A percentile compares a stretch with the other conserved stretches of the same genome.
Evolutionary conservation across 257 asterid species (phyloP).

Genomic region (Solanum microdontum): DNA sequence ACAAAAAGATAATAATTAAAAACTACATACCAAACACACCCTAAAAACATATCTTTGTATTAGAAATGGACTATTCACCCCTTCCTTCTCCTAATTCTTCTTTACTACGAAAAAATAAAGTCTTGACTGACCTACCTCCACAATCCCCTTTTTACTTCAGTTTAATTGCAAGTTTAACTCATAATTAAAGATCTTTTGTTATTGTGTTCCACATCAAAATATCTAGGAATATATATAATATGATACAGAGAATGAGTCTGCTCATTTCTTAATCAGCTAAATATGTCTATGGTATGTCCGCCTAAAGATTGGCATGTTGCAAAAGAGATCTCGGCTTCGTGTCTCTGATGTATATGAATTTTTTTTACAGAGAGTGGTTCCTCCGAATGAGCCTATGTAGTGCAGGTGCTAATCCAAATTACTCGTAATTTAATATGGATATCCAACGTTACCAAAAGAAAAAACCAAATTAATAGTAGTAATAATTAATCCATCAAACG

Average conservation of each 20-base stretch:
- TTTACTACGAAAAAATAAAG: background rate
- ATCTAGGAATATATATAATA: too few relatives aligned
- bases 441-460: too few relatives aligned
- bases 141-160: background rate
- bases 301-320: too few relatives aligned
- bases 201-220: background rate
- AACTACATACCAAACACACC: background rate
- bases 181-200: background rate
- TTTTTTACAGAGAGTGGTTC: fast-evolving
- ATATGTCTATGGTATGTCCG: too few relatives aligned
- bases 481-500: background rate
- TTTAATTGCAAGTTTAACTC: background rate
- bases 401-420: background rate
- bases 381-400: fast-evolving
- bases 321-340: background rate
- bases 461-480: too few relatives aligned
- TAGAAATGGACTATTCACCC: background rate
- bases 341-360: fast-evolving
- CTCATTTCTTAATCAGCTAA: too few relatives aligned
- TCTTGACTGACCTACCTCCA: background rate
- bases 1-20: background rate
- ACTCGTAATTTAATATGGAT: background rate
- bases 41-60: background rate
- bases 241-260: too few relatives aligned
- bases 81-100: background rate